Base-by-base conservation (phyloP, 2,329 filamentous ascomycete genomes). In the Ophiocordyceps unilateralis region DNA sequence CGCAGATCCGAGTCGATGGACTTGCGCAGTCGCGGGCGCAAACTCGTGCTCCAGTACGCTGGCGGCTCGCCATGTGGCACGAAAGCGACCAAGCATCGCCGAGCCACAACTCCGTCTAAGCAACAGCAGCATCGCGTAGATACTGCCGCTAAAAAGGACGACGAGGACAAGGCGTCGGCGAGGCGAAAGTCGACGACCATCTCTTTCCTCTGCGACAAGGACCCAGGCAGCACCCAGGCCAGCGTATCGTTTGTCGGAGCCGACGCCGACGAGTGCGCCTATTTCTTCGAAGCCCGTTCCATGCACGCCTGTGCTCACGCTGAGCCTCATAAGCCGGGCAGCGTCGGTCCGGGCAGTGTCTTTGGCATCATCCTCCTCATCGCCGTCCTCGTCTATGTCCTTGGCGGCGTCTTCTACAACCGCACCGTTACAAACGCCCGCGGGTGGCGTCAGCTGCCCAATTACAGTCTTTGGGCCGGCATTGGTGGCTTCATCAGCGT, bases 401-500 rank as follows among this genome's bases (percentile, higher is more conserved):
- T 93, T 32, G 91, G 91, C 51, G 91, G 91, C 55, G 83, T 93
- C 52, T 87, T 94, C 48, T 98, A 96, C 67, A 89, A 95, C 62
- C 78, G 91, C 46, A 93, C 86, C 26, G 88, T 98, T 45, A 81
- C 88, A 63, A 85, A 98, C 59, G 87, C 93, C 53, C 74, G 91
- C 48, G 91, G 91, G 40, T 96, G 89, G 91, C 77, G 84, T 51
- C 91, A 98, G 61, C 67, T 95, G 51, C 91, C 91, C 43, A 96
- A 98, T 64, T 95, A 91, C 65, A 78, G 76, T 52, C 74, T 95
- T 51, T 98, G 91, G 91, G 79, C 85, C 24, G 81, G 86, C 43
- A 83, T 95, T 48, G 79, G 83, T 64, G 78, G 73, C 51, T 93
- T 94, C 58, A 64, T 94, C 54, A 81, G 74, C 69, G 89, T 63